Conservation (phyloP, 2,329 filamentous ascomycete species). For the Colletotrichum caudatum region DNA sequence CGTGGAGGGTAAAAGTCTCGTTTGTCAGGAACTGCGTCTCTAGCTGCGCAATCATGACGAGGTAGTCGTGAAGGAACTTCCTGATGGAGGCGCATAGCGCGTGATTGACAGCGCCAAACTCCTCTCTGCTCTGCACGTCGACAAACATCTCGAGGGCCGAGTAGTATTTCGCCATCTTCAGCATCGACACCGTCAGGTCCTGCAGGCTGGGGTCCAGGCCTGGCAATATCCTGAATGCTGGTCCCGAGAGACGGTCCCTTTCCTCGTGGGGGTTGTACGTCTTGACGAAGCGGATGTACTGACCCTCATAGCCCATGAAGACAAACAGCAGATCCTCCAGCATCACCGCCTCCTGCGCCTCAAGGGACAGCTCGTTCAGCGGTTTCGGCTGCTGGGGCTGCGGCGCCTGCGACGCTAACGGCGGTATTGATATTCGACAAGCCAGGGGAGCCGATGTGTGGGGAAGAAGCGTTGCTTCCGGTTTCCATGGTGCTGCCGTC, state of each 20-base stretch:
- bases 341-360: conserved; percentile 87
- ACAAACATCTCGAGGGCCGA: conserved; percentile 91
- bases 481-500: conserved; percentile 74
- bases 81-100: conserved; percentile 95
- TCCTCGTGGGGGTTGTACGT: conserved; percentile 87
- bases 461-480: conserved; percentile 78
- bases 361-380: conserved; percentile 78
- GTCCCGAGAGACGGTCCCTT: conserved; percentile 87
- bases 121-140: conserved; percentile 91
- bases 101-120: conserved; percentile 95
- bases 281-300: conserved; percentile 90
- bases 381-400: conserved; percentile 74
- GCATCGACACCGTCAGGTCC: conserved; percentile 87
- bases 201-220: conserved; percentile 92
- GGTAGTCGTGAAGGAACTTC: conserved; percentile 91
- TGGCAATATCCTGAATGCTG: conserved; percentile 80
- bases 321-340: conserved; percentile 93
- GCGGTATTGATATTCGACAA: conserved; percentile 71
- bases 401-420: conserved; percentile 80
- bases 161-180: conserved; percentile 95
- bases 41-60: conserved; percentile 91
- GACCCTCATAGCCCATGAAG: conserved; percentile 98
- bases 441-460: conserved; percentile 80
- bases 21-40: conserved; percentile 94
- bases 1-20: conserved; percentile 88